Base-by-base conservation (phyloP, 805 yeast genomes). In the Millerago galiae region DNA sequence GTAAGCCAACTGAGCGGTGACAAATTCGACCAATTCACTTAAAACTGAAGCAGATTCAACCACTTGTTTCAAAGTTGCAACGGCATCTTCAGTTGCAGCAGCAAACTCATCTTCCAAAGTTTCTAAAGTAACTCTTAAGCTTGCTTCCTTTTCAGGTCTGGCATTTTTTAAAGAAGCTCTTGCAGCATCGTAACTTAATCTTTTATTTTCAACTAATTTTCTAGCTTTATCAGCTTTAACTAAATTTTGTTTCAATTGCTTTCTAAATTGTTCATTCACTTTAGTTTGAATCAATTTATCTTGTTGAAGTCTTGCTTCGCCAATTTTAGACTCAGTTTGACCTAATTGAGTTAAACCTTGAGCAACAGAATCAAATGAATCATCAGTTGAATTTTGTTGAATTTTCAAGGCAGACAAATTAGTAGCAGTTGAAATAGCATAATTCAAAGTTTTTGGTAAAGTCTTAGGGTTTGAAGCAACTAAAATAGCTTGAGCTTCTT, bases 61-160 rank as follows among this genome's bases (percentile, higher is more conserved):
- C 25, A 83, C 90, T 58, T 81, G 80, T 67, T 81, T 86, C 90
- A 87, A 82, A 46, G 83, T 77, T 32, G 79, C 68, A 42, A 86
- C 87, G 32, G 95, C 93, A 56, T 83, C 93, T 66, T 87, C 95
- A 29, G 88, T 88, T 18, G 90, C 83, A 52, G 84, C 86, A 37
- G 93, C 95, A 61, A 87, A 87, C 56, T 83, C 90, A 56, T 87
- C 96, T 66, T 87, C 96, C 40, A 87, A 79, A 47, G 81, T 76
- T 63, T 87, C 95, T 74, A 87, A 81, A 49, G 79, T 75, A 38
- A 81, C 83, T 55, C 90, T 72, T 46, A 83, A 74, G 38, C 79
- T 79, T 14, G 90, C 87, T 58, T 82, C 83, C 63, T 79, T 79
- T 52, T 75, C 81, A 17, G 83, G 82, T 50, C 58, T 63, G 28